These are phyloP conservation scores for Annulohypoxylon moriforme DNA, from an alignment of 495 filamentous ascomycete genomes.

Conservation along the genomic window DNA sequence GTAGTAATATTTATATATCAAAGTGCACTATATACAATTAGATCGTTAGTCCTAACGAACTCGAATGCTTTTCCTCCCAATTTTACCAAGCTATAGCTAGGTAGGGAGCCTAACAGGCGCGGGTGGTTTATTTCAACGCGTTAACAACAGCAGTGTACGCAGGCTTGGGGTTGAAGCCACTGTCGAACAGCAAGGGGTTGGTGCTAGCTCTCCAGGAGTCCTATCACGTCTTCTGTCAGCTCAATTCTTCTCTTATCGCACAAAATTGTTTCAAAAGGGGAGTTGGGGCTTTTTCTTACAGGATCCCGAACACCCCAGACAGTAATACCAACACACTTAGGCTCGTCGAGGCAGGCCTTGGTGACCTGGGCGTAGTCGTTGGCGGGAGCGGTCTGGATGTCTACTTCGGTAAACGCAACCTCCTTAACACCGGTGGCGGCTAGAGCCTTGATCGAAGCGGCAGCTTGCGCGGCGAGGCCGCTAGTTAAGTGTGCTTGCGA, in stretches of 20 bases:
- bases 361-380: slow-evolving; percentile 72
- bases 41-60: slow-evolving; percentile 8
- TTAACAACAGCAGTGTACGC: slow-evolving; percentile 71
- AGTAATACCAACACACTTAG: slow-evolving; percentile 78
- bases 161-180: slow-evolving; percentile 69
- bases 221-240: slow-evolving; percentile 44
- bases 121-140: slow-evolving; percentile 52
- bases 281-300: slow-evolving; percentile 52
- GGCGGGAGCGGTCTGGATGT: slow-evolving; percentile 68
- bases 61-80: neutral
- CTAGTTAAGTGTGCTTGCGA: slow-evolving; percentile 70
- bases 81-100: slow-evolving; percentile 4
- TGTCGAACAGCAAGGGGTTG: slow-evolving; percentile 74
- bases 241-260: neutral
- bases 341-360: slow-evolving; percentile 70
- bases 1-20: slow-evolving; percentile 29
- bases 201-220: slow-evolving; percentile 72
- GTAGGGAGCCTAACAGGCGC: neutral
- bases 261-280: neutral
- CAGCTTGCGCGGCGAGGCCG: slow-evolving; percentile 58
- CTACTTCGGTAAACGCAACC: slow-evolving; percentile 72
- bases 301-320: slow-evolving; percentile 79
- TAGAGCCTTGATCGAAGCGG: slow-evolving; percentile 67
- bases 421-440: slow-evolving; percentile 64
- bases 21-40: slow-evolving; percentile 39